phyloP scores from a whole-genome alignment of 257 asterid genomes.

The Avicennia marina region DNA sequence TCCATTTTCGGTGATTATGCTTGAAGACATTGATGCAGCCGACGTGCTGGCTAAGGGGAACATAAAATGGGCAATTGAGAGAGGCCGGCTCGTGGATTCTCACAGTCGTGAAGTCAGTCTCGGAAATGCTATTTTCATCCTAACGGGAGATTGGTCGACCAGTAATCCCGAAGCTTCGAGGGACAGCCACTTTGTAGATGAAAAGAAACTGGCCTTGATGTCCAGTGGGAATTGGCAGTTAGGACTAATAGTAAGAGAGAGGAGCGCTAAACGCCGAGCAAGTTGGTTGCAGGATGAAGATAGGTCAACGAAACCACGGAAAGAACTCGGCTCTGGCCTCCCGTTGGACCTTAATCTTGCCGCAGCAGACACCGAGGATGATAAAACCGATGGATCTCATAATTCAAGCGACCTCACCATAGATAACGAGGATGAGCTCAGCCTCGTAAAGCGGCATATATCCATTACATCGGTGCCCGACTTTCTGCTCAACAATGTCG shows the following conservation, averaged over 20 bases:
- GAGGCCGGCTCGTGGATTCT: constrained; percentile 74
- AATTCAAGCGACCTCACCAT: constrained; percentile 76
- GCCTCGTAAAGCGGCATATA: constrained; percentile 34
- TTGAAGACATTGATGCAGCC: constrained; percentile 79
- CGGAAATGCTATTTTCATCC: constrained; percentile 70
- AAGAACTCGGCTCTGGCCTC: constrained; percentile 36
- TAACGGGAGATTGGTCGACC: constrained; percentile 81
- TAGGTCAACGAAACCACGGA: constrained; percentile 38
- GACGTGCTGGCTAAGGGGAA: constrained; percentile 51
- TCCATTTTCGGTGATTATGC: constrained; percentile 76
- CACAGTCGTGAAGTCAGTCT: constrained; percentile 84
- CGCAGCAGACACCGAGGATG: constrained; percentile 34
- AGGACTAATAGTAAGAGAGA: constrained; percentile 50
- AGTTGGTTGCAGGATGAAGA: constrained; percentile 47
- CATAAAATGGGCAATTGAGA: constrained; percentile 63
- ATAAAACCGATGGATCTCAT: constrained; percentile 60
- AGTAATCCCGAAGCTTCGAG: constrained; percentile 23
- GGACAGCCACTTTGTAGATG: constrained; percentile 38
- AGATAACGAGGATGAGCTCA: constrained; percentile 65
- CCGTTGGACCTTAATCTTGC: constrained; percentile 73
- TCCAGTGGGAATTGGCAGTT: constrained; percentile 58
- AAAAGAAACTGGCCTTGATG: constrained; percentile 33
- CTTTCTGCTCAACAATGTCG: constrained; percentile 42
- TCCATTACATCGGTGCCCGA: constrained; percentile 54
- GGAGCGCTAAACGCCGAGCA: constrained; percentile 44